Percentiles rank a stretch among this genome's conserved stretches.
phyloP scores from a whole-genome alignment of 306 rosid genomes.

The Phaseolus lunatus region DNA sequence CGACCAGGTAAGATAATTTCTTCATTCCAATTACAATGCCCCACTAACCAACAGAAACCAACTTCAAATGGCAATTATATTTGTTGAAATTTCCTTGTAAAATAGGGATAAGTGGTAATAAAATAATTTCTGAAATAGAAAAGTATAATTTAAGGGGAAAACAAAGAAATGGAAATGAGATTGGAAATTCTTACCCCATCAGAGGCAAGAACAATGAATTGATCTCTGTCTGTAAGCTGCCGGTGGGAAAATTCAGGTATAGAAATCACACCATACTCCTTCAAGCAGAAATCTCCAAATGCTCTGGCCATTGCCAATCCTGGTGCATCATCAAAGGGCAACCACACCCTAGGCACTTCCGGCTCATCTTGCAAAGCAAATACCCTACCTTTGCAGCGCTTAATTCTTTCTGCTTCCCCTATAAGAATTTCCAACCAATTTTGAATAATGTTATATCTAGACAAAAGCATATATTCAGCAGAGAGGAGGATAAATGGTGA shows the following conservation, averaged over 20 bases:
- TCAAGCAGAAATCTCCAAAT: slow-evolving; percentile 95
- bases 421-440: slow-evolving; percentile 35
- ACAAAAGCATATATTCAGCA: slow-evolving; percentile 33
- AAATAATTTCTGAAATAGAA: not conserved
- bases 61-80: not conserved
- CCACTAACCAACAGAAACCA: slow-evolving; percentile 29
- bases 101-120: not conserved
- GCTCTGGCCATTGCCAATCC: slow-evolving; percentile 99
- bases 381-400: slow-evolving; percentile 94
- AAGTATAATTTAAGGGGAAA: not conserved
- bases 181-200: slow-evolving; percentile 75
- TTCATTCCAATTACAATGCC: slow-evolving; percentile 17
- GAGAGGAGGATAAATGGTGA: slow-evolving; percentile 17
- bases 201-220: slow-evolving; percentile 92
- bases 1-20: slow-evolving; percentile 22
- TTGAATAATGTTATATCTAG: slow-evolving; percentile 21
- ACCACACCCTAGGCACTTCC: slow-evolving; percentile 94
- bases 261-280: slow-evolving; percentile 98
- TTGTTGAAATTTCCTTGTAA: not conserved
- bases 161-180: slow-evolving; percentile 3
- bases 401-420: slow-evolving; percentile 99
- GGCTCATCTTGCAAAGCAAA: slow-evolving; percentile 99
- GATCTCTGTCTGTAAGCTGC: slow-evolving; percentile 79
- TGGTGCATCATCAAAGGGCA: slow-evolving; percentile 98
- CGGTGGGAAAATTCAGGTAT: slow-evolving; percentile 93